Percentiles rank a stretch among this genome's conserved stretches.
Conservation (phyloP, 805 yeast species). For the Metschnikowia cubensis region DNA sequence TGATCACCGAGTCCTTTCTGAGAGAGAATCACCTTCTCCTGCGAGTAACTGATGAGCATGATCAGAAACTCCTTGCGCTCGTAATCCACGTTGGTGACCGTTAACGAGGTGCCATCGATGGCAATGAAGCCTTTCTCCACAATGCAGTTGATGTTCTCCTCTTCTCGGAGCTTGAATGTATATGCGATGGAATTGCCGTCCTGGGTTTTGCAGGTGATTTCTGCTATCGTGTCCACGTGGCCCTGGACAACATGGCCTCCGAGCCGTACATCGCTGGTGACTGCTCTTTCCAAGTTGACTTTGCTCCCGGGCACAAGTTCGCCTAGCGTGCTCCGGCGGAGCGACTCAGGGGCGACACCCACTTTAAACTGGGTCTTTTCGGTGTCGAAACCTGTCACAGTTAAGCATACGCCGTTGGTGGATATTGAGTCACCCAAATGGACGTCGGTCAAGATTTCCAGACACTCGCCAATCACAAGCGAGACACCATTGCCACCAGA, state of each 20-base stretch:
- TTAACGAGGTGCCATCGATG: constrained; percentile 89
- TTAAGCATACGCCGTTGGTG: constrained; percentile 84
- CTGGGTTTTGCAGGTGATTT: constrained; percentile 45
- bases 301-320: constrained; percentile 49
- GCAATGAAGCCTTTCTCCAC: constrained; percentile 95
- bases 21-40: constrained; percentile 72
- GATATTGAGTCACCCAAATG: constrained; percentile 93
- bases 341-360: constrained; percentile 90
- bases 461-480: constrained; percentile 58
- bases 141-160: constrained; percentile 60
- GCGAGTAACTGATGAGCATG: constrained; percentile 91
- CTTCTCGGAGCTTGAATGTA: constrained; percentile 68
- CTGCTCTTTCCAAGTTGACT: constrained; percentile 92
- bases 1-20: constrained; percentile 53
- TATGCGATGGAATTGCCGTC: constrained; percentile 78
- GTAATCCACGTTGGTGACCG: constrained; percentile 77
- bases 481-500: constrained; percentile 76
- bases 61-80: constrained; percentile 58
- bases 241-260: constrained; percentile 99
- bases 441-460: constrained; percentile 66
- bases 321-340: constrained; percentile 76
- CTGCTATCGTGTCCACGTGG: constrained; percentile 88
- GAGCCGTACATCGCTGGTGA: constrained; percentile 73
- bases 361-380: constrained; percentile 62
- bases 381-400: constrained; percentile 75